These are phyloP conservation scores for Botryotinia calthae DNA, from an alignment of 2,329 filamentous ascomycete genomes.

Conservation along the genomic window DNA sequence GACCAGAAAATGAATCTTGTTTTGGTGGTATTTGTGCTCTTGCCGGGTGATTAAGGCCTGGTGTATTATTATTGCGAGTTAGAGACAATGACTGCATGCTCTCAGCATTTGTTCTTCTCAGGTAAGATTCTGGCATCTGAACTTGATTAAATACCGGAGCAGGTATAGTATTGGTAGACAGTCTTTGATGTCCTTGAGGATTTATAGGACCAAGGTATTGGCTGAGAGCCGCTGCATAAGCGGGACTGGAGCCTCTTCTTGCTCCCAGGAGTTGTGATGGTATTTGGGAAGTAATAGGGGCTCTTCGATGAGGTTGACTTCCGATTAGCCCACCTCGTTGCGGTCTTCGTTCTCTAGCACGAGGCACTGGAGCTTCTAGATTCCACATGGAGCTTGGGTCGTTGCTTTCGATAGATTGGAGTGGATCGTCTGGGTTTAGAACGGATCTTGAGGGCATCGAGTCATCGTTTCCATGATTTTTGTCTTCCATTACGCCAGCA, in stretches of 20 bases:
- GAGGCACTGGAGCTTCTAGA: accelerated
- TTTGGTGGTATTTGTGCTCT: no score
- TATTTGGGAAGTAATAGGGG: not conserved
- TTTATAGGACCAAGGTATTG: not conserved
- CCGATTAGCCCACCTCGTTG: not conserved
- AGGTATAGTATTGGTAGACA: not conserved
- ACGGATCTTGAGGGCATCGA: not conserved
- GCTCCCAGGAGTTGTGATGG: not conserved
- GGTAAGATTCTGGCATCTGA: not conserved
- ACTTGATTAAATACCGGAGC: no score
- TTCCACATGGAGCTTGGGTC: not conserved
- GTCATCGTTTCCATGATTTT: not conserved
- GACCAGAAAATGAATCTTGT: not conserved
- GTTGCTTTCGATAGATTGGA: not conserved
- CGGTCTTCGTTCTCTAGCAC: not conserved
- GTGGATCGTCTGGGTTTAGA: not conserved
- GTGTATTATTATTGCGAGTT: not conserved
- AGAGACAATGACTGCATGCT: not conserved
- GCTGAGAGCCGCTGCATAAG: not conserved
- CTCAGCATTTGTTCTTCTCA: not conserved
- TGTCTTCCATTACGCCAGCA: not conserved
- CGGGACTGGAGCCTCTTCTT: not conserved
- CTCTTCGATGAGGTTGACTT: not conserved
- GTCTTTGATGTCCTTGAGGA: not conserved
- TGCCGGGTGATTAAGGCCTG: no score